Evolutionary conservation across 108 stramenopile species (phyloP).

Genomic region (Nitzschia putrida): DNA sequence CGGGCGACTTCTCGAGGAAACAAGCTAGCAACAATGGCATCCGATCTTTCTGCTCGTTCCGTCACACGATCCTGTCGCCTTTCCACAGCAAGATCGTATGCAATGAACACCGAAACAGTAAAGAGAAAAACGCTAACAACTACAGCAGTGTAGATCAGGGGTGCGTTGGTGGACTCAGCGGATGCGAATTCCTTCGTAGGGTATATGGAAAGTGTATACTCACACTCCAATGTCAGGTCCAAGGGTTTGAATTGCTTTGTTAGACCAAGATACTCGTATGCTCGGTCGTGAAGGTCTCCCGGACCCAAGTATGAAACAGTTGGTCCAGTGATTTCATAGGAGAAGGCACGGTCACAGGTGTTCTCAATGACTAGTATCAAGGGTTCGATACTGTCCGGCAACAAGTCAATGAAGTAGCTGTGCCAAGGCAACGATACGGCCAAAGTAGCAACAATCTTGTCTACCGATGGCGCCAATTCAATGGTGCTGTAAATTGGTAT

Average conservation of each 20-base stretch:
- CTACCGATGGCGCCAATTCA: neutral
- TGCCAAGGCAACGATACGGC: neutral
- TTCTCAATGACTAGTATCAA: constrained; percentile 10
- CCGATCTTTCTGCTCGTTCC: constrained; percentile 1
- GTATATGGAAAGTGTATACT: constrained; percentile 20
- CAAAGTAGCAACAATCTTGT: constrained; percentile 7
- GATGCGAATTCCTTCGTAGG: constrained; percentile 42
- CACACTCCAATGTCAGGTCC: neutral
- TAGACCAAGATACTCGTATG: neutral
- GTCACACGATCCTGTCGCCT: constrained; percentile 14
- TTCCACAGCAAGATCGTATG: constrained; percentile 26
- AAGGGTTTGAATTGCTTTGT: neutral
- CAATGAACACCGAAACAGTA: constrained; percentile 20
- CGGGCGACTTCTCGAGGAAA: constrained; percentile 27
- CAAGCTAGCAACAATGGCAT: constrained; percentile 15
- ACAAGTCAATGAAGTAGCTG: neutral
- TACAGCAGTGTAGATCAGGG: constrained; percentile 38
- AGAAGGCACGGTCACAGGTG: constrained; percentile 2
- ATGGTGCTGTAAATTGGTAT: neutral
- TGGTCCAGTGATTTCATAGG: constrained; percentile 19
- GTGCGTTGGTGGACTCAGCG: constrained; percentile 12
- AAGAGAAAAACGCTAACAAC: constrained; percentile 49
- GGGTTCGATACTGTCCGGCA: neutral
- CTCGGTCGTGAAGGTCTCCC: constrained; percentile 15
- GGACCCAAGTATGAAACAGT: constrained; percentile 11